These are phyloP conservation scores for Salix exigua DNA, from an alignment of 345 rosid species.

Conservation along the genomic window DNA sequence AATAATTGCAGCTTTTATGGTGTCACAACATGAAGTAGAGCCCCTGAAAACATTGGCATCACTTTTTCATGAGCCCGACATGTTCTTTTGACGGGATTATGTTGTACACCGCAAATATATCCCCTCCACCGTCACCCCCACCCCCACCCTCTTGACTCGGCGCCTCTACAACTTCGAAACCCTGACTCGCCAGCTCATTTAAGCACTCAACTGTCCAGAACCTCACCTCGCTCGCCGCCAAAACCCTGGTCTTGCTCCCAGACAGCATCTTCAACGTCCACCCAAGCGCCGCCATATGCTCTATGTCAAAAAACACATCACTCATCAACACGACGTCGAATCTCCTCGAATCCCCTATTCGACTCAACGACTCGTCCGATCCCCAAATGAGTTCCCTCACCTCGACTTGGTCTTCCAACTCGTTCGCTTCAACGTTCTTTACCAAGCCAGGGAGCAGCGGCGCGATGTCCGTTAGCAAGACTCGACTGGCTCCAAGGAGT, in stretches of 20 bases:
- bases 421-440: slow-evolving; percentile 30
- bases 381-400: slow-evolving; percentile 40
- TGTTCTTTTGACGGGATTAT: neutral
- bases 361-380: slow-evolving; percentile 10
- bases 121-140: neutral
- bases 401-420: slow-evolving; percentile 15
- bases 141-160: neutral
- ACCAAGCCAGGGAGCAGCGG: slow-evolving; percentile 25
- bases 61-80: no score
- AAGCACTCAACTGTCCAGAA: slow-evolving; percentile 24
- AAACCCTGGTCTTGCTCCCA: slow-evolving; percentile 4
- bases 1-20: no score
- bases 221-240: slow-evolving; percentile 32
- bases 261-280: slow-evolving; percentile 25
- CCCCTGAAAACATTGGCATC: no score
- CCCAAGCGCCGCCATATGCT: slow-evolving; percentile 23
- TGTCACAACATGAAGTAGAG: no score
- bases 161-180: slow-evolving; percentile 25
- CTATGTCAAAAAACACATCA: slow-evolving; percentile 31
- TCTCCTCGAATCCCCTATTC: neutral
- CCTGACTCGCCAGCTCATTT: slow-evolving; percentile 28
- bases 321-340: slow-evolving; percentile 39
- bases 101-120: neutral
- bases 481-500: slow-evolving; percentile 27
- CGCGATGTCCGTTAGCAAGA: slow-evolving; percentile 27